These are phyloP conservation scores for Aspergillus brasiliensis DNA, from an alignment of 2,329 filamentous ascomycete species.

Conservation along the genomic window DNA sequence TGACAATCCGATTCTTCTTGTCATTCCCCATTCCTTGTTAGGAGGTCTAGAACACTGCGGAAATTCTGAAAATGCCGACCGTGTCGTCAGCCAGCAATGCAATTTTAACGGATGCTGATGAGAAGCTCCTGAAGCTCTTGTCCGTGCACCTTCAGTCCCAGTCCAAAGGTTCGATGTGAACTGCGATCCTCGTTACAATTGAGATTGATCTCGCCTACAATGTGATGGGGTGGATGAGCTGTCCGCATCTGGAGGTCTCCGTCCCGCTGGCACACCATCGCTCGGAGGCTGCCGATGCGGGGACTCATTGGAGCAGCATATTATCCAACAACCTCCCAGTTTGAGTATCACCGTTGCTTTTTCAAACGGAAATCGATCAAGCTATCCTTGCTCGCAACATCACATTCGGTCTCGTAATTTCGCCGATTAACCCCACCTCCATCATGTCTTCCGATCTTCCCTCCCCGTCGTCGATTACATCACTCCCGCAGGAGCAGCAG, in stretches of 20 bases:
- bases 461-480: conserved; percentile 57
- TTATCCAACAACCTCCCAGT: conserved; percentile 1
- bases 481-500: conserved; percentile 58
- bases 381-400: not conserved
- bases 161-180: not conserved
- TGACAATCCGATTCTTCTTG: not conserved
- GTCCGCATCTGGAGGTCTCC: conserved; percentile 23
- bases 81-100: not conserved
- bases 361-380: not conserved
- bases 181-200: not conserved
- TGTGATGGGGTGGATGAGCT: not conserved
- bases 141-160: not conserved
- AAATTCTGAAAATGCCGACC: not conserved
- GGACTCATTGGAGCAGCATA: conserved; percentile 12
- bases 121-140: not conserved
- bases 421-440: not conserved
- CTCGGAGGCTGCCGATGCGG: conserved; percentile 29
- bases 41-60: not conserved
- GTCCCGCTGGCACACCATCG: conserved; percentile 11
- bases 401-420: conserved; percentile 1
- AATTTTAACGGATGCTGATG: not conserved
- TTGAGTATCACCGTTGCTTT: not conserved
- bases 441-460: conserved; percentile 54
- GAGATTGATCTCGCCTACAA: not conserved
- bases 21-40: not conserved